Conservation (phyloP, 192 early-diverging fungal species). For the Lobosporangium transversale region DNA sequence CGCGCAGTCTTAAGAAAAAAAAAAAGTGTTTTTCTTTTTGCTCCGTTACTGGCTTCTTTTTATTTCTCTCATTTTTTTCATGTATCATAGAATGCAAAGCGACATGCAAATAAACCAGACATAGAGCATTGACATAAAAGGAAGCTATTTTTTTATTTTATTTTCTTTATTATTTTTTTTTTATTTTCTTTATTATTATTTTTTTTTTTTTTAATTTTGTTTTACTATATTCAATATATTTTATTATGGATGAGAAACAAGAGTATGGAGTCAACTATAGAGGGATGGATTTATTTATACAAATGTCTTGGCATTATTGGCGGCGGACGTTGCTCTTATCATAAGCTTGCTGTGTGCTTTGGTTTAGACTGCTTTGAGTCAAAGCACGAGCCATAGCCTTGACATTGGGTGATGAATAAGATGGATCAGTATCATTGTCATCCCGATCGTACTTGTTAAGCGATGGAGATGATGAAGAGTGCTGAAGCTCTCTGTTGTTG, state of each 20-base stretch:
- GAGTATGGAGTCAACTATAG: too few relatives aligned
- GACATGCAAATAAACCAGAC: not conserved
- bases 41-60: too few relatives aligned
- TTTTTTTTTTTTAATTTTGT: too few relatives aligned
- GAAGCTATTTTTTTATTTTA: too few relatives aligned
- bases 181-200: too few relatives aligned
- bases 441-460: not conserved
- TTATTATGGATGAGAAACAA: too few relatives aligned
- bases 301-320: slow-evolving; percentile 2
- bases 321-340: not conserved
- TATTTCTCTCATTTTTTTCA: too few relatives aligned
- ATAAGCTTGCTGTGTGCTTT: not conserved
- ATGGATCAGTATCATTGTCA: not conserved
- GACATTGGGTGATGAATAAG: not conserved
- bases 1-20: slow-evolving; percentile 53
- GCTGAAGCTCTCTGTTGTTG: not conserved
- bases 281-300: not conserved
- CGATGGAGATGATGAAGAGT: slow-evolving; percentile 2
- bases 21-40: not conserved
- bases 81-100: not conserved
- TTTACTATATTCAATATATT: too few relatives aligned
- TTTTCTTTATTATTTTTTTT: too few relatives aligned
- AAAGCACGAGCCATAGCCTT: not conserved
- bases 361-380: not conserved
- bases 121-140: slow-evolving; percentile 7